Percentiles rank a stretch among this genome's conserved stretches.
phyloP scores from a whole-genome alignment of 2,329 filamentous ascomycete species.

The Diaporthe sp. region DNA sequence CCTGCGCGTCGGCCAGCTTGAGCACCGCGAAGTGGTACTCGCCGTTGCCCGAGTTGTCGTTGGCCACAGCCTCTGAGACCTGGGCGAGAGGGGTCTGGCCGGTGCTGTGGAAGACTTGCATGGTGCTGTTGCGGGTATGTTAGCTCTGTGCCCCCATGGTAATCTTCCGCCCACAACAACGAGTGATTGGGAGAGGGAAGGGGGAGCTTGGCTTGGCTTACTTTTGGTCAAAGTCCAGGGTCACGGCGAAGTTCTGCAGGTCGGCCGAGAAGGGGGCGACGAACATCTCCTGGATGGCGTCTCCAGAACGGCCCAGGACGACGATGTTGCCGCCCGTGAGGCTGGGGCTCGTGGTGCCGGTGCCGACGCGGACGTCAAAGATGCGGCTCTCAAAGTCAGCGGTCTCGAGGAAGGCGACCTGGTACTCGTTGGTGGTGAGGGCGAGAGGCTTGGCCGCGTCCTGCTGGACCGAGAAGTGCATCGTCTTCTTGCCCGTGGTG shows the following conservation, averaged over 20 bases:
- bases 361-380: slow-evolving; percentile 44
- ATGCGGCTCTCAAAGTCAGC: slow-evolving; percentile 42
- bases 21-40: slow-evolving; percentile 62
- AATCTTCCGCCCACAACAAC: neutral
- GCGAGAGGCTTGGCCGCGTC: slow-evolving; percentile 57
- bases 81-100: slow-evolving; percentile 53
- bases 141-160: neutral
- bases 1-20: slow-evolving; percentile 55
- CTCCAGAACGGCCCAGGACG: slow-evolving; percentile 37
- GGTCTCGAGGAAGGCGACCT: slow-evolving; percentile 46
- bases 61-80: slow-evolving; percentile 52
- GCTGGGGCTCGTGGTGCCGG: slow-evolving; percentile 47
- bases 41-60: slow-evolving; percentile 58
- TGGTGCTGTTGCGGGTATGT: slow-evolving; percentile 15
- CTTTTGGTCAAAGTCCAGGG: slow-evolving; percentile 35
- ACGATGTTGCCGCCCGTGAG: slow-evolving; percentile 50
- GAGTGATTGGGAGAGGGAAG: neutral
- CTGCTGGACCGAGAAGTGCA: slow-evolving; percentile 61
- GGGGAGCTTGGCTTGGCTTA: neutral
- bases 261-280: slow-evolving; percentile 20
- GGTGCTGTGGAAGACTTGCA: slow-evolving; percentile 58
- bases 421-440: slow-evolving; percentile 59
- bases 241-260: slow-evolving; percentile 36
- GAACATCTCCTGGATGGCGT: slow-evolving; percentile 36
- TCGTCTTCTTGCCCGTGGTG: slow-evolving; percentile 58